These are phyloP conservation scores for Aspergillus calidoustus DNA, from an alignment of 2,329 filamentous ascomycete genomes.

Conservation along the genomic window DNA sequence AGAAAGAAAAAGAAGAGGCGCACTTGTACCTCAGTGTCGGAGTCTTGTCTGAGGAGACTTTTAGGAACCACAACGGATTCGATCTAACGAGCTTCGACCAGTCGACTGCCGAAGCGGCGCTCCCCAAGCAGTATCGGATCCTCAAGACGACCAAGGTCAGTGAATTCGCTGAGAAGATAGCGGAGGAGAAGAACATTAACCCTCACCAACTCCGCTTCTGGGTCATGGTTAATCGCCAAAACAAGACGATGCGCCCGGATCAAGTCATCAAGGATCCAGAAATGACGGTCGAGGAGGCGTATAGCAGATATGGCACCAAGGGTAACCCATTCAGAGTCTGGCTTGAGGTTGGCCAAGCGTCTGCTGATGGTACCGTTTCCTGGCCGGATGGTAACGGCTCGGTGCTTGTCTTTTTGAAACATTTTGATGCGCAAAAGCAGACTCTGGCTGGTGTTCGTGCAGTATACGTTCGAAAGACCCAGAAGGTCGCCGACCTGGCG, in stretches of 20 bases:
- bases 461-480: constrained; percentile 83
- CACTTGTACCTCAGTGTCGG: constrained; percentile 89
- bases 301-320: constrained; percentile 70
- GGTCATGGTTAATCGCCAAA: constrained; percentile 98
- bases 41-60: constrained; percentile 80
- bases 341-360: constrained; percentile 76
- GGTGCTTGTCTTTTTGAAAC: constrained; percentile 89
- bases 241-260: constrained; percentile 93
- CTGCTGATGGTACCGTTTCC: constrained; percentile 70
- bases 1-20: constrained; percentile 89
- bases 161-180: constrained; percentile 74
- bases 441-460: constrained; percentile 77
- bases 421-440: constrained; percentile 81
- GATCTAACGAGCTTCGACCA: constrained; percentile 76
- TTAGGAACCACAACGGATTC: constrained; percentile 78
- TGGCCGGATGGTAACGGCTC: constrained; percentile 64
- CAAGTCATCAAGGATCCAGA: constrained; percentile 78
- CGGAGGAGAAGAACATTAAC: constrained; percentile 70
- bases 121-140: constrained; percentile 73
- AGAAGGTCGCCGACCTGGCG: constrained; percentile 84
- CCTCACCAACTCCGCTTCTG: constrained; percentile 78
- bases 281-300: constrained; percentile 77
- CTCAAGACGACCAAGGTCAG: constrained; percentile 75
- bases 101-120: constrained; percentile 65
- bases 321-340: constrained; percentile 75